Conservation (phyloP, 768 basidiomycete genomes). For the Phaeotremella fagi region DNA sequence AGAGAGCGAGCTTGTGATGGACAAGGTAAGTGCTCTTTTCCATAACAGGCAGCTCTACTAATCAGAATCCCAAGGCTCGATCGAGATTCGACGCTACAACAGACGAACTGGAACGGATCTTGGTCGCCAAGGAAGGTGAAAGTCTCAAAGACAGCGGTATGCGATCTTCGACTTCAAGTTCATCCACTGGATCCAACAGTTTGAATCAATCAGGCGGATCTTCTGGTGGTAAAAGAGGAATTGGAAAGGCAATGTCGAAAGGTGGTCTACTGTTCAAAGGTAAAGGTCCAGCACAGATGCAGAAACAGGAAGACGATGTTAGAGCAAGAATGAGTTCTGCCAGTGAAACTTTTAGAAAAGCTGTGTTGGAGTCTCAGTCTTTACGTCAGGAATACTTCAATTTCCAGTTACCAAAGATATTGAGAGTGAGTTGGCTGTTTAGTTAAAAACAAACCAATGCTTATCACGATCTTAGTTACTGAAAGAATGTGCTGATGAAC, state of each 20-base stretch:
- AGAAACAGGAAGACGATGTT: slow-evolving; percentile 91
- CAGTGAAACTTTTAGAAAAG: slow-evolving; percentile 84
- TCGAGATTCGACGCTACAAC: slow-evolving; percentile 77
- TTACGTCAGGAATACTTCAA: slow-evolving; percentile 97
- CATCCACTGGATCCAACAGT: slow-evolving; percentile 44
- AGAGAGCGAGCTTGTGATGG: slow-evolving; percentile 78
- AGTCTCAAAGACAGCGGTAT: slow-evolving; percentile 67
- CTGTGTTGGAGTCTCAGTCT: slow-evolving; percentile 79
- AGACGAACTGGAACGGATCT: slow-evolving; percentile 86
- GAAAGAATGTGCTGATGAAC: slow-evolving; percentile 92
- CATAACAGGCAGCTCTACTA: background rate
- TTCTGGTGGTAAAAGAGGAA: slow-evolving; percentile 62
- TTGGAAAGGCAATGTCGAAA: slow-evolving; percentile 87
- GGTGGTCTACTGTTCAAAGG: slow-evolving; percentile 85
- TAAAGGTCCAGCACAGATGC: slow-evolving; percentile 87
- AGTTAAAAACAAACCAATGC: background rate
- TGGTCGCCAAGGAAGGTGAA: slow-evolving; percentile 94
- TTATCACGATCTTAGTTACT: slow-evolving; percentile 58
- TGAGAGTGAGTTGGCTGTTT: slow-evolving; percentile 62
- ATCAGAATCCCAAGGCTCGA: slow-evolving; percentile 55
- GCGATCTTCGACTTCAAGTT: slow-evolving; percentile 27
- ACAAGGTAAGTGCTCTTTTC: slow-evolving; percentile 55
- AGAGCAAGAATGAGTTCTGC: slow-evolving; percentile 74
- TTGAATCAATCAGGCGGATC: slow-evolving; percentile 41
- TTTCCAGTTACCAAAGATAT: slow-evolving; percentile 86